Conservation (phyloP, 1,284 basidiomycete genomes). For the Naganishia albida region DNA sequence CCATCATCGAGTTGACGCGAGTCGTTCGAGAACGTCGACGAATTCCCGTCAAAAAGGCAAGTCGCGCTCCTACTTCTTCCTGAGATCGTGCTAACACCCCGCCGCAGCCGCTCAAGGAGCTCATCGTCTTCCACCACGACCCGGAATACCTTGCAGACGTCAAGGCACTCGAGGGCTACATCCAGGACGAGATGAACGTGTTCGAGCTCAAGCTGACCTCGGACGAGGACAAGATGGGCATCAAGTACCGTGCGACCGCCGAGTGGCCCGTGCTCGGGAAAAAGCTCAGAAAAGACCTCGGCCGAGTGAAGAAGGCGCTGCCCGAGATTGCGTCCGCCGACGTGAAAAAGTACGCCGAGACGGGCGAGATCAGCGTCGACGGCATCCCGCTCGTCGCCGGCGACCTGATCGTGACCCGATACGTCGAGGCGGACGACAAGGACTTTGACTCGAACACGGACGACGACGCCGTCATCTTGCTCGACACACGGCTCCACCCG, state of each 20-base stretch:
- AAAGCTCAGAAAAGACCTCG: constrained; percentile 91
- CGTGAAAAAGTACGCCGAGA: constrained; percentile 75
- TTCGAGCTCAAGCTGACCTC: constrained; percentile 85
- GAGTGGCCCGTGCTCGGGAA: constrained; percentile 95
- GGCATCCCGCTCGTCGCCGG: constrained; percentile 87
- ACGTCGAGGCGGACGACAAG: constrained; percentile 67
- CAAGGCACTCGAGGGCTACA: constrained; percentile 79
- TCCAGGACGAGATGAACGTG: constrained; percentile 94
- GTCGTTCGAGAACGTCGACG: constrained; percentile 86
- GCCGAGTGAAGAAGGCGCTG: constrained; percentile 84
- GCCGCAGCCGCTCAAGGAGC: constrained; percentile 79
- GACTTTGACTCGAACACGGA: constrained; percentile 86
- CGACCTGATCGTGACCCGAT: constrained; percentile 87
- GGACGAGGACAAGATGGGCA: constrained; percentile 82
- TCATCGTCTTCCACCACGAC: constrained; percentile 91
- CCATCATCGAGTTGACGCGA: constrained; percentile 89
- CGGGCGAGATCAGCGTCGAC: constrained; percentile 79
- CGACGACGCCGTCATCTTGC: constrained; percentile 88
- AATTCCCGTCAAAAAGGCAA: constrained; percentile 78
- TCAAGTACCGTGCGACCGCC: constrained; percentile 86
- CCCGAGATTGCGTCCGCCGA: constrained; percentile 77
- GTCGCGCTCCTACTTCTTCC: constrained; percentile 27
- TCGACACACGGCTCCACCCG: constrained; percentile 83
- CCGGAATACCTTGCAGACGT: constrained; percentile 83
- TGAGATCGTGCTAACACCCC: background rate